Percentiles rank a stretch among this genome's conserved stretches.
Evolutionary conservation across 2,329 filamentous ascomycete species (phyloP).

Genomic region (Boeremia lycopersici): DNA sequence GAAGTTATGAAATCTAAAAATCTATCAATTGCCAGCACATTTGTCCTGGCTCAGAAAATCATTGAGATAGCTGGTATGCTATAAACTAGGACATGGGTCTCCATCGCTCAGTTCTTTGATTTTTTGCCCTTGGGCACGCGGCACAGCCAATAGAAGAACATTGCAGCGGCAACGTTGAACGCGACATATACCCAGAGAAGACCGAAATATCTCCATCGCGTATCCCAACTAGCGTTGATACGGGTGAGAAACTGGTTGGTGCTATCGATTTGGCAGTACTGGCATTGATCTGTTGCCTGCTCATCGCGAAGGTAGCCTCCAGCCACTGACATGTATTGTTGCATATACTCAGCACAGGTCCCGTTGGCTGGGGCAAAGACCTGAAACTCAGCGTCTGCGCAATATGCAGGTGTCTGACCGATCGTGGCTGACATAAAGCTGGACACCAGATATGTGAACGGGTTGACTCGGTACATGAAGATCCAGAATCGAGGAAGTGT

Average conservation of each 20-base stretch:
- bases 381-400: constrained; percentile 50
- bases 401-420: constrained; percentile 55
- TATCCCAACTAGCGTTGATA: constrained; percentile 51
- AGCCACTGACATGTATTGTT: constrained; percentile 44
- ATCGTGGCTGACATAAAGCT: constrained; percentile 61
- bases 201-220: constrained; percentile 66
- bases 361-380: constrained; percentile 46
- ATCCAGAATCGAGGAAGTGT: constrained; percentile 75
- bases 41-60: not conserved
- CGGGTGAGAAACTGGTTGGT: constrained; percentile 56
- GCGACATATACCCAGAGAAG: constrained; percentile 58
- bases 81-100: not conserved
- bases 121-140: constrained; percentile 57
- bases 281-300: constrained; percentile 49
- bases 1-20: constrained; percentile 2
- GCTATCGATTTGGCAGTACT: constrained; percentile 54
- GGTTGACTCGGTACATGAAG: constrained; percentile 75
- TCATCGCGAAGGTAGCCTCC: constrained; percentile 54
- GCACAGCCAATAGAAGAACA: constrained; percentile 59
- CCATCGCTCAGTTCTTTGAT: constrained; percentile 30
- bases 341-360: constrained; percentile 54
- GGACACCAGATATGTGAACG: constrained; percentile 70
- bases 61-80: not conserved
- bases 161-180: constrained; percentile 56
- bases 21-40: not conserved